Conservation (phyloP, 2,329 filamentous ascomycete species). For the Xylaria sp. region DNA sequence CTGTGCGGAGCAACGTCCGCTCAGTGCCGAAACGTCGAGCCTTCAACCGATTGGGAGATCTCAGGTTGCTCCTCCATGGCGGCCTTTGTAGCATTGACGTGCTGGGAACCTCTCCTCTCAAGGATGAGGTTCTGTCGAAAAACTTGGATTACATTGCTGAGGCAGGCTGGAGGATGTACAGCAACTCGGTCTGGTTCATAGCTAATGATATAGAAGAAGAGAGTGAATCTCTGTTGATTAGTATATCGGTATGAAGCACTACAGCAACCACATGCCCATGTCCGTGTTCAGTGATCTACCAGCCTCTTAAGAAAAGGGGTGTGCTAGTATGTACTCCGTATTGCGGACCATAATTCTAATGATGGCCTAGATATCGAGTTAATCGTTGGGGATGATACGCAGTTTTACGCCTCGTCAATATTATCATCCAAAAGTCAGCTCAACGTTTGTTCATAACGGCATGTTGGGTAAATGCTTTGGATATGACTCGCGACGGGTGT, state of each 20-base stretch:
- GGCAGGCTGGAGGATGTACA: neutral
- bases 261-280: too few relatives aligned
- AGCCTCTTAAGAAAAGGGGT: too few relatives aligned
- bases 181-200: too few relatives aligned
- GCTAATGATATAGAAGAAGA: too few relatives aligned
- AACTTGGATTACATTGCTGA: neutral
- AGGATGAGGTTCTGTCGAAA: neutral
- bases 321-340: too few relatives aligned
- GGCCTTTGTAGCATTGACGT: neutral
- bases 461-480: conserved; percentile 6
- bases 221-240: too few relatives aligned
- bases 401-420: too few relatives aligned
- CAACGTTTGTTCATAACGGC: conserved; percentile 3
- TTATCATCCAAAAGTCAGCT: neutral
- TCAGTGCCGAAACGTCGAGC: neutral
- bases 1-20: neutral
- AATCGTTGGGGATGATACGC: too few relatives aligned
- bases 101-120: neutral
- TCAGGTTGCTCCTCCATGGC: neutral
- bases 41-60: neutral
- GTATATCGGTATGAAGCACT: too few relatives aligned
- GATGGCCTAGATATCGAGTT: too few relatives aligned
- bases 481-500: neutral
- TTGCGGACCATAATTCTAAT: too few relatives aligned
- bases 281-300: too few relatives aligned